These are phyloP conservation scores for Teunomyces cretensis DNA, from an alignment of 805 yeast species.

Conservation along the genomic window DNA sequence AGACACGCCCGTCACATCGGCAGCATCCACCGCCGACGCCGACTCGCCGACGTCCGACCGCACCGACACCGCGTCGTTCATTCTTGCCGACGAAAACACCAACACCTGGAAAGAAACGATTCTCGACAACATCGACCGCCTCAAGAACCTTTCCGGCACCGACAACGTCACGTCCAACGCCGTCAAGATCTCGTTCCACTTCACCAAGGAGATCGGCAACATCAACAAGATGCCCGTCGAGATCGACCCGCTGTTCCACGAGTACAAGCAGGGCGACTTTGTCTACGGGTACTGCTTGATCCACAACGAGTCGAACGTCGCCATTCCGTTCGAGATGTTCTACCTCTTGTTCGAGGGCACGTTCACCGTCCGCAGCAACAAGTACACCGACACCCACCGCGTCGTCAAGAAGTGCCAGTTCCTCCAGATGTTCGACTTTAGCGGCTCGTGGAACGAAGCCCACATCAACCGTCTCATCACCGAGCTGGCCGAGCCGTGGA, in stretches of 20 bases:
- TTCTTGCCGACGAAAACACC: constrained; percentile 36
- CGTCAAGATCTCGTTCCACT: constrained; percentile 26
- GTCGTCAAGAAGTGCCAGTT: constrained; percentile 24
- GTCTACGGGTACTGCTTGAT: constrained; percentile 56
- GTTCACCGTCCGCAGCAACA: constrained; percentile 23
- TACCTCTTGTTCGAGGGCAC: constrained; percentile 57
- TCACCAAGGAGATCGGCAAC: constrained; percentile 36
- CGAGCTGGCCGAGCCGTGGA: constrained; percentile 16
- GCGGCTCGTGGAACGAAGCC: constrained; percentile 50
- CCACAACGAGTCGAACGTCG: constrained; percentile 37
- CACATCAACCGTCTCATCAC: constrained; percentile 30
- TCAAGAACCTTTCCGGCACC: constrained; percentile 31
- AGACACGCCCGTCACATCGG: constrained; percentile 1
- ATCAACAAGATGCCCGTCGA: constrained; percentile 24
- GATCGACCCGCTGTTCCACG: constrained; percentile 36
- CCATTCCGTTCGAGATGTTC: constrained; percentile 62
- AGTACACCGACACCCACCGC: constrained; percentile 8
- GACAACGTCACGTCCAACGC: constrained; percentile 25
- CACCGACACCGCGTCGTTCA: constrained; percentile 11
- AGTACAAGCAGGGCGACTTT: constrained; percentile 67
- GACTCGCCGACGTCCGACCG: background rate
- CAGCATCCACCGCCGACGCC: background rate
- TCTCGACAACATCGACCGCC: constrained; percentile 36
- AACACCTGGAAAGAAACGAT: constrained; percentile 37
- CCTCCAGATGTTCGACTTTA: constrained; percentile 50